Base-by-base conservation (phyloP, 257 asterid species). In the Petunia axillaris region DNA sequence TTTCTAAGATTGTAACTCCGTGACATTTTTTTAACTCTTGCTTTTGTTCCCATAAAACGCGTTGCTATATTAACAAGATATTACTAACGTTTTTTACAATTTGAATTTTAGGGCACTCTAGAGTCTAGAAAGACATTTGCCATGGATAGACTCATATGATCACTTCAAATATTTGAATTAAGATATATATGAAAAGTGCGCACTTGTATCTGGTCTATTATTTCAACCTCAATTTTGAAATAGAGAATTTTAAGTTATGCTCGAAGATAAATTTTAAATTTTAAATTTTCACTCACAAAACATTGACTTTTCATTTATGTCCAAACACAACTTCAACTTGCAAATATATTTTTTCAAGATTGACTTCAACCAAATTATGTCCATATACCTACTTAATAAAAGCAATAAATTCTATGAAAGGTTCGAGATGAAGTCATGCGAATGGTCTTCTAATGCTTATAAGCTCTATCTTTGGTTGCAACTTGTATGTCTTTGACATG, bases 361-460 rank as follows among this genome's bases (percentile, higher is more conserved):
- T 25, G 25, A 25, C 25, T 25, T 25, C 25, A 25, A 25, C 25
- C 25, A 25, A 25, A 25, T 25, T 25, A 25, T 25, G 25, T 48
- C 62, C 15, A 55, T 6, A 14, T 13, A 55, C 1, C 13, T 14
- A 54, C 13, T 64, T 39, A 46, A 64, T 2, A 39, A 3, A 15
- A 65, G 52, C n/a, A 66, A 41, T 11, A 41, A 66, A 41, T 41
- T 40, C 0, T 6, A 41, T 15, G 14, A 66, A 66, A 41, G 8
- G 75, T 41, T 66, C 54, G 54, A 41, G 75, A 66, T 66, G 15
- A 40, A 66, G 75, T 41, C 53, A 48, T 48, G 53, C 53, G 53
- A 41, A 41, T 66, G 52, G 76, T 68, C 16, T 71, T 71, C 11
- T 25, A 7, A 7, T 50, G 3, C 55, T 50, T 25, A 25, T 25